Percentiles rank a stretch among this genome's conserved stretches.
phyloP scores from a whole-genome alignment of 495 filamentous ascomycete species.

The Wilcoxina mikolae region DNA sequence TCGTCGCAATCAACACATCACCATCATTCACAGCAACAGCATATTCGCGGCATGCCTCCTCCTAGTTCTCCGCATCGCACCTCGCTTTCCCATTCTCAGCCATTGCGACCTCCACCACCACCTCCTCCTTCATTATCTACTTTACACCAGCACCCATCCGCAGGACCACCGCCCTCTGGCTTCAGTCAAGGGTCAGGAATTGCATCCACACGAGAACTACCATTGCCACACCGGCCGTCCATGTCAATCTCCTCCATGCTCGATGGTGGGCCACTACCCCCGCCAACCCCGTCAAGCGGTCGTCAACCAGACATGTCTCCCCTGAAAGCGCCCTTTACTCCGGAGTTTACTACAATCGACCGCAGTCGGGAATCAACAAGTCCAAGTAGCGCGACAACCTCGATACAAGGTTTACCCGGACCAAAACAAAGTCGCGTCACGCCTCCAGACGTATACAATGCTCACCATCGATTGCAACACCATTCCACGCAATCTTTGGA shows the following conservation, averaged over 20 bases:
- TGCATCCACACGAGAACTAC: slow-evolving; percentile 40
- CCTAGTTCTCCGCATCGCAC: slow-evolving; percentile 21
- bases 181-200: slow-evolving; percentile 39
- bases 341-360: slow-evolving; percentile 43
- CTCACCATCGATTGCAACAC: slow-evolving; percentile 35
- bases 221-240: slow-evolving; percentile 31
- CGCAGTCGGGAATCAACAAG: slow-evolving; percentile 33
- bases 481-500: slow-evolving; percentile 23
- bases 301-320: slow-evolving; percentile 44
- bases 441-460: slow-evolving; percentile 41
- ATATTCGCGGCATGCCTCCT: slow-evolving; percentile 23
- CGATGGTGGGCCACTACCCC: slow-evolving; percentile 47
- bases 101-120: slow-evolving; percentile 30
- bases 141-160: slow-evolving; percentile 35
- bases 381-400: slow-evolving; percentile 30
- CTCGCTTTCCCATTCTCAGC: slow-evolving; percentile 16
- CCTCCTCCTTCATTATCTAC: slow-evolving; percentile 23
- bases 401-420: slow-evolving; percentile 14
- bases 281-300: slow-evolving; percentile 38
- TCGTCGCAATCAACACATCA: slow-evolving; percentile 11
- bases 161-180: slow-evolving; percentile 38
- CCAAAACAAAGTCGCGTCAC: slow-evolving; percentile 30
- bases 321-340: slow-evolving; percentile 58
- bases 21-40: slow-evolving; percentile 6
- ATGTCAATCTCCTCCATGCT: slow-evolving; percentile 98